A percentile compares a stretch with the other conserved stretches of the same genome.
Conservation (phyloP, 192 early-diverging fungal species). For the Coemansia sp. region DNA sequence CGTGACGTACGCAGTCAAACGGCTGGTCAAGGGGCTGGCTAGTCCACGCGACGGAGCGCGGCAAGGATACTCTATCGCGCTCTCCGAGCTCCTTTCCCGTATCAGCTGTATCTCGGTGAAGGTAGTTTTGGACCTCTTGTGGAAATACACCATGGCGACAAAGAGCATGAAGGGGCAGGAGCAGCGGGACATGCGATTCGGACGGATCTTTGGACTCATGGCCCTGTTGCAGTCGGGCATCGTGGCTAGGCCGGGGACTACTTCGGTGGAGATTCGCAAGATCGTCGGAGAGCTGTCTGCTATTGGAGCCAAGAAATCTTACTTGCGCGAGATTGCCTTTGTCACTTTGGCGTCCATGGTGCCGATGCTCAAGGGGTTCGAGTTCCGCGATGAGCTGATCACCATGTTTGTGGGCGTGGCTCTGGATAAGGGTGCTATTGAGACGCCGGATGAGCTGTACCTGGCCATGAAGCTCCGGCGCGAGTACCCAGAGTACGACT, state of each 20-base stretch:
- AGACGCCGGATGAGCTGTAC: slow-evolving; percentile 53
- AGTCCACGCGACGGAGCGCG: slow-evolving; percentile 84
- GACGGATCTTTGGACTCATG: slow-evolving; percentile 86
- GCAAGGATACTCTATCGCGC: slow-evolving; percentile 92
- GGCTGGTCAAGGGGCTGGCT: slow-evolving; percentile 85
- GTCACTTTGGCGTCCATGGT: slow-evolving; percentile 60
- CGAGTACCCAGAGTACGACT: slow-evolving; percentile 40
- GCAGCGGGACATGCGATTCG: slow-evolving; percentile 84
- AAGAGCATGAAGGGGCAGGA: slow-evolving; percentile 82
- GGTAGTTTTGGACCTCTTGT: slow-evolving; percentile 69
- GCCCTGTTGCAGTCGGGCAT: slow-evolving; percentile 79
- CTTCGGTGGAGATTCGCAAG: slow-evolving; percentile 66
- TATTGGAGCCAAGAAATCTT: slow-evolving; percentile 72
- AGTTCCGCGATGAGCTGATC: slow-evolving; percentile 28
- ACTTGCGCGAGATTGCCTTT: slow-evolving; percentile 76
- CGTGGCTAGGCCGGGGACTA: slow-evolving; percentile 61
- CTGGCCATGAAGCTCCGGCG: slow-evolving; percentile 40
- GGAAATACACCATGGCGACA: slow-evolving; percentile 57
- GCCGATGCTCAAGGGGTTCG: slow-evolving; percentile 24
- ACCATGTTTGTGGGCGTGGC: slow-evolving; percentile 41
- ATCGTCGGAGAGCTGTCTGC: slow-evolving; percentile 68
- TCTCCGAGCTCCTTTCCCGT: slow-evolving; percentile 72
- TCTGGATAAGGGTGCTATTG: slow-evolving; percentile 42
- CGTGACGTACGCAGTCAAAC: slow-evolving; percentile 81
- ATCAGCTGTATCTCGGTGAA: slow-evolving; percentile 55